Base-by-base conservation (phyloP, 108 stramenopile species). In the Pseudonitzschia delicatissima region DNA sequence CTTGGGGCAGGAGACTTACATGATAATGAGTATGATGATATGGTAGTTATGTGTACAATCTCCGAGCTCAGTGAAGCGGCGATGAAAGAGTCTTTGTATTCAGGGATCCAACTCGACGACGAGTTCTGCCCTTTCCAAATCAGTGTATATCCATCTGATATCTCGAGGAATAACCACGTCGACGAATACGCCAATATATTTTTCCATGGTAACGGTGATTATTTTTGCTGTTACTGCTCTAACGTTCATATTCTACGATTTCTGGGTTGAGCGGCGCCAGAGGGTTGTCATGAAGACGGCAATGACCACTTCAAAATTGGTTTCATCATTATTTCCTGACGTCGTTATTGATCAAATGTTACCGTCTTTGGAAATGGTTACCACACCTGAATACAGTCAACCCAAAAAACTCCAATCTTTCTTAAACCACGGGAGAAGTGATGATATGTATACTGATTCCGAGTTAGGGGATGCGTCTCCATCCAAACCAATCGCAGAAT, bases 171-270 rank as follows among this genome's bases (percentile, higher is more conserved):
- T 26, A 23, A 57, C 23, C 45, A 76, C 63, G 36, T n/a, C 39
- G 9, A 53, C 62, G 31, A 45, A 35, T 21, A 34, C 32, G 18
- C 69, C 74, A 9, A 21, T 51, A 3, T 29, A 23, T 15, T 45
- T 61, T 51, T 12, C 69, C n/a, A 29, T 67, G 29, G 29, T 58
- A 2, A 34, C 68, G 8, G 68, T 33, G 13, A 40, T 23, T 29
- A 49, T 72, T 34, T 77, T 77, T 62, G 31, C 67, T 25, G 59
- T 71, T 11, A 72, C 76, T 6, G 45, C 66, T 44, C 35, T 36
- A 15, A 50, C 61, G 2, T 77, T 77, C 42, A 18, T 62, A 17
- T 15, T 72, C 18, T 77, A 77, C 28, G 71, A 77, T 31, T 70
- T 45, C 25, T 36, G 66, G 47, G 76, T 77, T 4, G 70, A 77